Evolutionary conservation across 192 early-diverging fungal species (phyloP), one percentile per base, ranked within the genome.

Genomic region (Jimgerdemannia lactiflua): DNA sequence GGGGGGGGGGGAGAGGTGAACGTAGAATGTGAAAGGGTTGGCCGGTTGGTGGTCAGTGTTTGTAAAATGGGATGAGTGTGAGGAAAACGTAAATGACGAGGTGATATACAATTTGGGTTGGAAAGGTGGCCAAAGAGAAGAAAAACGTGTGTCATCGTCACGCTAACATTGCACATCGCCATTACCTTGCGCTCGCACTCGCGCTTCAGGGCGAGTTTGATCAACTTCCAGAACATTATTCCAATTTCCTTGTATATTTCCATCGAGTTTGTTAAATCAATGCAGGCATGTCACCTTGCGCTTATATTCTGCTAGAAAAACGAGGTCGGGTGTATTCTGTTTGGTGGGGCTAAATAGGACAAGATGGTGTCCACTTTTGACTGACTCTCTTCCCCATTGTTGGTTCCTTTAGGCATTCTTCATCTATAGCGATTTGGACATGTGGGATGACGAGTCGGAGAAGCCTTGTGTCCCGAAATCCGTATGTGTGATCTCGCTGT

Each of bases 201-300:
- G 84, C 82, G 66, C 84, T 84, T 74, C 76, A 89, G 85, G 91
- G 89, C 89, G 70, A 88, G 89, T 70, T 84, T 98, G 88, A 97
- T 98, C 75, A 93, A 97, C 71, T 95, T 97, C 74, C 97, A 98
- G 78, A 95, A 97, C 78, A 92, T 98, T 73, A 97, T 99, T 66
- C 98, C 98, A 2, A 98, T 99, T 66, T 95, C 96, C 0, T 84
- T 99, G 3, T 98, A 97, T 78, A 93, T 99, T 69, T 95, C 93
- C 40, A 91, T 98, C 40, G 97, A 98, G 82, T 86, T 98, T 72
- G 92, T 95, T 67, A 99, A 98, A 76, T 91, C 92, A 41, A 86
- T 93, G 74, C 94, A 95, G 76, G 88, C 85, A 76, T 19, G 81
- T n/a, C 40, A 65, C 43, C 14, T 59, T 59, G 14, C 14, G 49